A percentile compares a stretch with the other conserved stretches of the same genome.
phyloP scores from a whole-genome alignment of 495 filamentous ascomycete species.

The Trichoderma virens region DNA sequence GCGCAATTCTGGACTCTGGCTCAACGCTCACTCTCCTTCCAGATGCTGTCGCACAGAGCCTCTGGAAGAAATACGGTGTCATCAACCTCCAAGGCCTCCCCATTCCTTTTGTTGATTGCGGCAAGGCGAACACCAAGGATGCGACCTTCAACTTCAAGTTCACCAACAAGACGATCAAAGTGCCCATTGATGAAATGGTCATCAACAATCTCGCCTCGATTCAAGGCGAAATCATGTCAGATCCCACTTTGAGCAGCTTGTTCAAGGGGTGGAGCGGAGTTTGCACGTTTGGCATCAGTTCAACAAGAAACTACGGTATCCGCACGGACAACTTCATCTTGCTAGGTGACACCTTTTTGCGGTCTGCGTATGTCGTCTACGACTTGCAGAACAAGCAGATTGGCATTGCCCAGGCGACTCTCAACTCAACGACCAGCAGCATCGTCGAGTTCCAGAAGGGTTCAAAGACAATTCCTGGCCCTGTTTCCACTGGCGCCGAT shows the following conservation, averaged over 20 bases:
- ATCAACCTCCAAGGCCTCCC: slow-evolving; percentile 33
- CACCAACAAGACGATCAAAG: slow-evolving; percentile 52
- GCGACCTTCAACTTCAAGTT: slow-evolving; percentile 55
- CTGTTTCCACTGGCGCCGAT: not conserved
- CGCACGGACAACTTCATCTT: slow-evolving; percentile 23
- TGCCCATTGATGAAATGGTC: slow-evolving; percentile 69
- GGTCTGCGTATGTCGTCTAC: slow-evolving; percentile 90
- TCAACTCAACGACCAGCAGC: slow-evolving; percentile 55
- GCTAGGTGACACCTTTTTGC: slow-evolving; percentile 83
- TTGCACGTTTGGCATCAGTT: slow-evolving; percentile 39
- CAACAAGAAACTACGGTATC: slow-evolving; percentile 22
- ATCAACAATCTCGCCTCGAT: slow-evolving; percentile 42
- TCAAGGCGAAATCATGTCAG: slow-evolving; percentile 16
- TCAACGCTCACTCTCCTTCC: slow-evolving; percentile 77
- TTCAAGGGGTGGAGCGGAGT: slow-evolving; percentile 23
- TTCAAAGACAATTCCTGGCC: not conserved
- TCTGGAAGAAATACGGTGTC: slow-evolving; percentile 55
- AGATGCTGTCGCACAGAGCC: slow-evolving; percentile 42
- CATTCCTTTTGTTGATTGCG: slow-evolving; percentile 40
- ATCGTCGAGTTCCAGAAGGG: slow-evolving; percentile 27
- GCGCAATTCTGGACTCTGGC: slow-evolving; percentile 81
- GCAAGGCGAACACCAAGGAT: slow-evolving; percentile 48
- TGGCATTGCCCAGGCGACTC: slow-evolving; percentile 75
- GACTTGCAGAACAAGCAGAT: slow-evolving; percentile 80
- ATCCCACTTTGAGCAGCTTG: slow-evolving; percentile 15